Evolutionary conservation across 2,329 filamentous ascomycete species (phyloP), one percentile per base, ranked within the genome.

Genomic region (Paecilomyces fulvus): DNA sequence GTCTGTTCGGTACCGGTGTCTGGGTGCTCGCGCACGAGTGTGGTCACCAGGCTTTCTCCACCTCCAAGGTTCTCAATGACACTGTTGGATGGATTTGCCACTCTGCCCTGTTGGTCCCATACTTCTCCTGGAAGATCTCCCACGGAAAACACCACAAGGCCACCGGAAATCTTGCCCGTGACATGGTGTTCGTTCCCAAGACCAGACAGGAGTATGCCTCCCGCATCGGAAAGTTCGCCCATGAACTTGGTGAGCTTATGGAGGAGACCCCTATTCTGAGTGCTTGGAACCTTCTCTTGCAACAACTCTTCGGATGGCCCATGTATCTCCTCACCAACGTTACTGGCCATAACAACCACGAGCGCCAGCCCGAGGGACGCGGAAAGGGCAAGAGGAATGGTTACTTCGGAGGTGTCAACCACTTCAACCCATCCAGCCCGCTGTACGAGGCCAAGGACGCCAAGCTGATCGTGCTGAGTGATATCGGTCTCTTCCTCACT

Each of bases 111-210:
- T 81, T 96, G 56, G 92, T 99, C 52, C 94, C 94, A 21, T 99
- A 97, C 80, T 99, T 96, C 80, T 95, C 90, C 72, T 99, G 94
- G 94, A 95, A 99, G 80, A 92, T 97, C 77, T 96, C 91, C 64
- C 94, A 99, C 79, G 89, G 90, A 80, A 96, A 96, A 85, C 94
- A 99, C 81, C 94, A 99, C 88, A 97, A 97, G 83, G 91, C 92
- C 62, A 99, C 94, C 43, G 94, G 92, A 67, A 85, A 99, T 81
- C 86, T 99, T 78, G 91, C 95, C 77, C 90, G 92, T 65, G 94
- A 99, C 77, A 99, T 99, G 94, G 94, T 97, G 61, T 97, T 96
- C 73, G 81, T 97, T n/a, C 94, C 94, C 59, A 90, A 90, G 77
- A 96, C 91, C 56, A 87, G 92, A 58, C 85, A 94, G 63, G 78